Base-by-base conservation (phyloP, 495 filamentous ascomycete species). In the Podospora fimiseda region DNA sequence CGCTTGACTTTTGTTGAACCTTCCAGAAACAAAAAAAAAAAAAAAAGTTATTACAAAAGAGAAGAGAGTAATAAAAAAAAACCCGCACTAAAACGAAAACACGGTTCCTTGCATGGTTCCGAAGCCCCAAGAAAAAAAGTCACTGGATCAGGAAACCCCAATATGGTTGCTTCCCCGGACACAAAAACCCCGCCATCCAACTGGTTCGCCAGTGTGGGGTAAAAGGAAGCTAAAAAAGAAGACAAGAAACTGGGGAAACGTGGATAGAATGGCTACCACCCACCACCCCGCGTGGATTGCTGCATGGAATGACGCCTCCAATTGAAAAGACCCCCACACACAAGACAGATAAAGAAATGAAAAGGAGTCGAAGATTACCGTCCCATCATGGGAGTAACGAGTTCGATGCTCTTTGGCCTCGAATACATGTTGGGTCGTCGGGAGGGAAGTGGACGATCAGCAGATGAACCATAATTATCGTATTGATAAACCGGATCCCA, bases 391-490 rank as follows among this genome's bases (percentile, higher is more conserved):
- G 74, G 74, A 23, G 73, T 76, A 24, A 77, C 71, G 21, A 77
- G 63, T 59, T 76, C 73, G 57, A 77, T 74, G 59, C 71, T 74
- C 62, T 76, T 77, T 2, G 74, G 73, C 37, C 74, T 65, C 48
- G 73, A 74, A 63, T 76, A 73, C 36, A 63, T 59, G 6, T 67
- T 64, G 1, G 74, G 73, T 40, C 65, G 65, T 41, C 74, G 70
- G 14, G 61, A 57, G 0, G 74, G 74, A 18, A 77, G 59, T 8
- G 74, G 74, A 13, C 74, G 68, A 36, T 75, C 73, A 14, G 67
- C 60, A 44, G 63, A 63, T 9, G 57, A 58, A 38, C 69, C 64
- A 14, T 62, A 68, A 50, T 68, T 66, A 43, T 59, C 51, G 43
- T 53, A 51, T 60, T 53, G 23, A 51, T 60, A 68, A 50, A 60